Evolutionary conservation across 148 eudicot species (phyloP).

Genomic region (Polygonum aviculare): DNA sequence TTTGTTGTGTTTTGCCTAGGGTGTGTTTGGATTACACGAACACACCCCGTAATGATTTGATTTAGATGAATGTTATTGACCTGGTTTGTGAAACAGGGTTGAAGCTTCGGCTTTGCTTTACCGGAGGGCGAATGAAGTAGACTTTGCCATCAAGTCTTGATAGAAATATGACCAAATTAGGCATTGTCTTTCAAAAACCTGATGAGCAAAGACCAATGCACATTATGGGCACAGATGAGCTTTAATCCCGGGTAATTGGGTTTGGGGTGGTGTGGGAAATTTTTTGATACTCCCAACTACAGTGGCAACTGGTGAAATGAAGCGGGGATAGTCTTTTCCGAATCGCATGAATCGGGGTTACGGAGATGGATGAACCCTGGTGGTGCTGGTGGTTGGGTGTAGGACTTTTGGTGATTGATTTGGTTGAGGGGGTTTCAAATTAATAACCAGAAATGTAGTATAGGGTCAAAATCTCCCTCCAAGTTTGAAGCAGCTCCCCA

Average conservation of each 20-base stretch:
- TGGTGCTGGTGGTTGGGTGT: background rate
- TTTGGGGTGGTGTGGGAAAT: background rate
- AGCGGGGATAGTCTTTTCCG: background rate
- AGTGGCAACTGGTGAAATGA: background rate
- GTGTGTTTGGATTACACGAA: background rate
- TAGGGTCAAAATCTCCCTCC: background rate
- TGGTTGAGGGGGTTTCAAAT: background rate
- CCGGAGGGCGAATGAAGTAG: slow-evolving; percentile 86
- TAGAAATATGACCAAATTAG: background rate
- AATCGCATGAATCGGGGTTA: background rate
- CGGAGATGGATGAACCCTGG: background rate
- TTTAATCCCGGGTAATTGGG: background rate
- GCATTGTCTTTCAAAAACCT: background rate
- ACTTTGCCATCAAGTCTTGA: slow-evolving; percentile 77
- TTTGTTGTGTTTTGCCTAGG: background rate
- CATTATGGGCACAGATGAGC: background rate
- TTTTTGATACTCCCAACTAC: background rate
- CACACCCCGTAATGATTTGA: background rate
- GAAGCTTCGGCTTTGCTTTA: slow-evolving; percentile 98
- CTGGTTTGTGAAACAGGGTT: slow-evolving; percentile 51
- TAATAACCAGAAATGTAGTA: background rate
- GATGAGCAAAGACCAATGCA: background rate
- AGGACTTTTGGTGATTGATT: background rate
- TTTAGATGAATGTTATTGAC: background rate
- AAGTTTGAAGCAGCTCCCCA: no score